Percentiles rank a stretch among this genome's conserved stretches.
phyloP scores from a whole-genome alignment of 345 rosid genomes.

The Moricandia arvensis region DNA sequence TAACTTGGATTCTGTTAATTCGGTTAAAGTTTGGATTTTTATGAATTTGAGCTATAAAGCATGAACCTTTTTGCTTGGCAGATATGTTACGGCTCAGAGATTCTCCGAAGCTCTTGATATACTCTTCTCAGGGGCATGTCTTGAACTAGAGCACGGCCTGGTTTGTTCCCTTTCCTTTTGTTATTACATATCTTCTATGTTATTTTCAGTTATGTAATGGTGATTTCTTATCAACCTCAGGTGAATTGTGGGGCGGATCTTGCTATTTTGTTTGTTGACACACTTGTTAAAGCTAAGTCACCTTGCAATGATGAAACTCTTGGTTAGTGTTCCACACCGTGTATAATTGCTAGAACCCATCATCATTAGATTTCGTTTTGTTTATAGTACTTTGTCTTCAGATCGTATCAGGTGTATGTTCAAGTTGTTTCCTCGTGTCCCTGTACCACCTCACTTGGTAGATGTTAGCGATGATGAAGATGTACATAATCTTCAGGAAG shows the following conservation, averaged over 20 bases:
- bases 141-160: slow-evolving; percentile 73
- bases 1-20: neutral
- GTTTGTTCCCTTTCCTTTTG: slow-evolving; percentile 45
- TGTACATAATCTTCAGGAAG: slow-evolving; percentile 71
- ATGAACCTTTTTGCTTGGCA: slow-evolving; percentile 30
- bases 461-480: slow-evolving; percentile 60
- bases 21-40: neutral
- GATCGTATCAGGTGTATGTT: slow-evolving; percentile 76
- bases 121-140: slow-evolving; percentile 78
- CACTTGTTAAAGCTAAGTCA: slow-evolving; percentile 69
- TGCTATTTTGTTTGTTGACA: slow-evolving; percentile 67
- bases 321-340: slow-evolving; percentile 54
- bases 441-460: slow-evolving; percentile 66
- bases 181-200: neutral
- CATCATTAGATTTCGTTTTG: neutral
- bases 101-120: slow-evolving; percentile 79
- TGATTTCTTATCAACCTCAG: slow-evolving; percentile 38
- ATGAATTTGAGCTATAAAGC: slow-evolving; percentile 11
- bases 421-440: slow-evolving; percentile 75
- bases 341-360: neutral
- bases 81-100: slow-evolving; percentile 74
- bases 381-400: slow-evolving; percentile 38
- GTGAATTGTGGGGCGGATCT: slow-evolving; percentile 92
- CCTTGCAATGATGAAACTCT: slow-evolving; percentile 61
- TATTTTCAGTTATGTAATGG: neutral